Base-by-base conservation (phyloP, 352 stramenopile genomes). In the Aphanomyces invadans region DNA sequence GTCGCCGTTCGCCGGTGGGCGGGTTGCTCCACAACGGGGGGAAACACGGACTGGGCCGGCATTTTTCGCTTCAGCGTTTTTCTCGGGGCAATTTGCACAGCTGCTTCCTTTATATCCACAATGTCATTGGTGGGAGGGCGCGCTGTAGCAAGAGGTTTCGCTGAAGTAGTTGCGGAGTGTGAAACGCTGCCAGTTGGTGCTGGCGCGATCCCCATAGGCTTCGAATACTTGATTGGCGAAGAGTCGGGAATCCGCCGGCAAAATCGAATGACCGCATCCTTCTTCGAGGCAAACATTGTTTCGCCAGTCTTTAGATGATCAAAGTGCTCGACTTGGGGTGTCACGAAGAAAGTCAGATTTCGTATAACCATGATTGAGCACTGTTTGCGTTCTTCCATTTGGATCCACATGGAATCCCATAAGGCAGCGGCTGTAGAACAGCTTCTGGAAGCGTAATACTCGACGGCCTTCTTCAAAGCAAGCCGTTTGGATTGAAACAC, bases 401-500 rank as follows among this genome's bases (percentile, higher is more conserved):
- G 28, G 49, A 15, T 23, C 60, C 60, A 67, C 38, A 67, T 46
- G 31, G 28, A 23, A 23, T 51, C 38, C 60, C 60, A 67, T 12
- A 67, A 15, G n/a, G 32, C 49, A 21, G 2, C 38, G 19, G 42
- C 25, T 2, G 42, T 29, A 4, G 39, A 21, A 3, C 3, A 15
- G 26, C 48, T 57, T 11, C 19, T 32, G 3, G 55, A 9, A 15
- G 42, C 17, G 23, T 59, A 73, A 23, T 71, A 70, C 39, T 78
- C 70, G n/a, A 94, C 55, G 31, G 81, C 89, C 60, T 80, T 89
- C 59, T 74, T 71, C 36, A 90, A 71, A 25, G 79, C 83, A 21
- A 77, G 65, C n/a, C 71, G 44, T 65, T 90, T 88, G 23, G 76
- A 81, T 36, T 75, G 65, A 57, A 92, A 90, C 54, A 94, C 81